Evolutionary conservation across 169 alveolate genomes (phyloP).

Genomic region (Ichthyophthirius multifiliis): DNA sequence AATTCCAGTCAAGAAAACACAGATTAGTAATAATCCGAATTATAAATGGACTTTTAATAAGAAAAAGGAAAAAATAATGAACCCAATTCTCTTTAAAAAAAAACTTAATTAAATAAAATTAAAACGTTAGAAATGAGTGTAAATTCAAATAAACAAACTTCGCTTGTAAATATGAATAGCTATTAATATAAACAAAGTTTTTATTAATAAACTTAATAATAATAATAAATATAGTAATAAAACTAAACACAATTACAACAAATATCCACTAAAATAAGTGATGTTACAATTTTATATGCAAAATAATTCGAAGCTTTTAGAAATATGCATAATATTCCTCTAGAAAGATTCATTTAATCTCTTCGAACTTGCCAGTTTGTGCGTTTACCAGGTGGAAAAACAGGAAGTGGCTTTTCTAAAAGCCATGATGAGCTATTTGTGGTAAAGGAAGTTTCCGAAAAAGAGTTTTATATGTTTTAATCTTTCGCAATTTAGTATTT

Average conservation of each 20-base stretch:
- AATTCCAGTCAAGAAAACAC: too few species aligned
- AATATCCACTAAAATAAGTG: constrained; percentile 3
- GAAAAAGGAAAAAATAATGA: too few species aligned
- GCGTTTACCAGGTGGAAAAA: constrained; percentile 31
- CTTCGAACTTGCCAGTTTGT: constrained; percentile 11
- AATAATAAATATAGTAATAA: not conserved
- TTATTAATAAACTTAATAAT: not conserved
- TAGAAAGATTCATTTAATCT: constrained; percentile 17
- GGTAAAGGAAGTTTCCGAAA: constrained; percentile 17
- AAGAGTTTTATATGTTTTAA: constrained; percentile 16
- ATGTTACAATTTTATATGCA: constrained; percentile 4
- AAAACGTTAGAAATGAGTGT: not conserved
- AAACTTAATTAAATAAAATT: not conserved
- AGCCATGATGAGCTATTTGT: constrained; percentile 27
- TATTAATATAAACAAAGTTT: not conserved
- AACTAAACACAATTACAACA: not conserved
- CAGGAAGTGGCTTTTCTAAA: constrained; percentile 17
- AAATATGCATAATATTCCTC: constrained; percentile 8
- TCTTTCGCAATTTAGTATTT: constrained; percentile 25
- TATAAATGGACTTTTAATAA: too few species aligned
- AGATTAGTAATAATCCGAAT: too few species aligned
- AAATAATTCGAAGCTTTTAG: constrained; percentile 39
- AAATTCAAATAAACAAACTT: not conserved
- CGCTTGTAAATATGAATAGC: too few species aligned
- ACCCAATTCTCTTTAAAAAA: too few species aligned